phyloP scores from a whole-genome alignment of 805 yeast species.

The Candida sanyiensis region DNA sequence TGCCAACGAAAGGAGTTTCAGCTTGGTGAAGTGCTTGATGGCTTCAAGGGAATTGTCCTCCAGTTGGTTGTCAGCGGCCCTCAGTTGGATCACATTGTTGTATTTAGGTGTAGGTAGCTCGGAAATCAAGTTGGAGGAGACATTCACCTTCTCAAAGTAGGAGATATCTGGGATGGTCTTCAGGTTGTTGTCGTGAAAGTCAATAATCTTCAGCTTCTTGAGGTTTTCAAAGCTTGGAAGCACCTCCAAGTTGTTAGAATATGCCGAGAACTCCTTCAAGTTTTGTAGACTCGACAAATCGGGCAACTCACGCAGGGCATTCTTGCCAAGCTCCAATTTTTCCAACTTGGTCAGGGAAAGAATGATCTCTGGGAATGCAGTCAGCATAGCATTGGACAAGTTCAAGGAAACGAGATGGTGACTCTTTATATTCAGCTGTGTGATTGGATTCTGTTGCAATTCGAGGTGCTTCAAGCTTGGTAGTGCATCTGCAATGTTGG shows the following conservation, averaged over 20 bases:
- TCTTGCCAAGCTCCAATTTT: slow-evolving; percentile 69
- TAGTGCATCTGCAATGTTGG: slow-evolving; percentile 60
- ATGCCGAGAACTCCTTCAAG: slow-evolving; percentile 62
- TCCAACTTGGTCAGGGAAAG: slow-evolving; percentile 62
- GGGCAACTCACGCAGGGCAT: slow-evolving; percentile 76
- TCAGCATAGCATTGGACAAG: slow-evolving; percentile 74
- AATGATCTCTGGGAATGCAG: slow-evolving; percentile 63
- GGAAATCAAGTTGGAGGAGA: slow-evolving; percentile 58
- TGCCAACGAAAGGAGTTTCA: slow-evolving; percentile 66
- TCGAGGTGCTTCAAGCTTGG: slow-evolving; percentile 61
- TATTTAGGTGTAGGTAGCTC: slow-evolving; percentile 35
- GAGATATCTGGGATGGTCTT: slow-evolving; percentile 50
- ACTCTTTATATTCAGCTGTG: slow-evolving; percentile 53
- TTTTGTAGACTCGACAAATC: slow-evolving; percentile 55
- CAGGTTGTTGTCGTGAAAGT: slow-evolving; percentile 80
- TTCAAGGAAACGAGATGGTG: slow-evolving; percentile 64
- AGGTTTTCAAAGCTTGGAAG: slow-evolving; percentile 66
- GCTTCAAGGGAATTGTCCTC: slow-evolving; percentile 70
- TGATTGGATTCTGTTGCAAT: slow-evolving; percentile 79
- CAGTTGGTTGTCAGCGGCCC: slow-evolving; percentile 78
- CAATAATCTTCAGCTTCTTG: slow-evolving; percentile 56
- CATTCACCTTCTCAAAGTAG: slow-evolving; percentile 47
- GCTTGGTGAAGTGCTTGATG: slow-evolving; percentile 50
- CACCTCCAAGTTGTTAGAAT: slow-evolving; percentile 65
- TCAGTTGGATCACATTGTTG: slow-evolving; percentile 45